Evolutionary conservation across 2,329 filamentous ascomycete genomes (phyloP).

Genomic region (Fusarium tupiense): DNA sequence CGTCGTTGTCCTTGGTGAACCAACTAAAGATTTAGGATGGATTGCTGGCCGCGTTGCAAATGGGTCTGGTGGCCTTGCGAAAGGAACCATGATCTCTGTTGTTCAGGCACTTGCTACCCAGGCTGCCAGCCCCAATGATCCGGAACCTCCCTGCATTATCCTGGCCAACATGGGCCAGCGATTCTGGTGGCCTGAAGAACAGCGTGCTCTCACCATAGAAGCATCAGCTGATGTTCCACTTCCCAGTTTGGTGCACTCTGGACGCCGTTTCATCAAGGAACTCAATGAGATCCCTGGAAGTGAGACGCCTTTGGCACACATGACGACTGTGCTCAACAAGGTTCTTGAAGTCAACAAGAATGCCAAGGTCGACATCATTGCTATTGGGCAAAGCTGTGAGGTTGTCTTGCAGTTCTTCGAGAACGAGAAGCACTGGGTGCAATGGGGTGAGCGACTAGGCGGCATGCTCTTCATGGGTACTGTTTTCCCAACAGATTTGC

Average conservation of each 20-base stretch:
- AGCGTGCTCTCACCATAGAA: constrained; percentile 66
- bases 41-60: constrained; percentile 75
- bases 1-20: constrained; percentile 79
- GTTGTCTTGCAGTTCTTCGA: constrained; percentile 68
- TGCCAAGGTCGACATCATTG: constrained; percentile 75
- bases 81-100: constrained; percentile 76
- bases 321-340: constrained; percentile 72
- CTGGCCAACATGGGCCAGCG: constrained; percentile 82
- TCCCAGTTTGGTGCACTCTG: constrained; percentile 68
- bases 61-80: constrained; percentile 70
- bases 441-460: constrained; percentile 55
- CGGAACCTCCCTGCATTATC: constrained; percentile 67
- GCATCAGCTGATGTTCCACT: constrained; percentile 69
- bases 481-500: constrained; percentile 50
- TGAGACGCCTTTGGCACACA: constrained; percentile 65
- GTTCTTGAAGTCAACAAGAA: constrained; percentile 61
- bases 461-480: constrained; percentile 63
- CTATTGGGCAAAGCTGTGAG: constrained; percentile 73
- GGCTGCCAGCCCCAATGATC: constrained; percentile 46
- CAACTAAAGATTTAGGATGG: constrained; percentile 76
- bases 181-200: constrained; percentile 75
- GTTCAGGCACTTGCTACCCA: constrained; percentile 58
- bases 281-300: constrained; percentile 73
- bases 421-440: constrained; percentile 60
- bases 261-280: constrained; percentile 59